Base-by-base conservation (phyloP, 495 filamentous ascomycete genomes). In the Pseudoneurospora amorphoporcata region DNA sequence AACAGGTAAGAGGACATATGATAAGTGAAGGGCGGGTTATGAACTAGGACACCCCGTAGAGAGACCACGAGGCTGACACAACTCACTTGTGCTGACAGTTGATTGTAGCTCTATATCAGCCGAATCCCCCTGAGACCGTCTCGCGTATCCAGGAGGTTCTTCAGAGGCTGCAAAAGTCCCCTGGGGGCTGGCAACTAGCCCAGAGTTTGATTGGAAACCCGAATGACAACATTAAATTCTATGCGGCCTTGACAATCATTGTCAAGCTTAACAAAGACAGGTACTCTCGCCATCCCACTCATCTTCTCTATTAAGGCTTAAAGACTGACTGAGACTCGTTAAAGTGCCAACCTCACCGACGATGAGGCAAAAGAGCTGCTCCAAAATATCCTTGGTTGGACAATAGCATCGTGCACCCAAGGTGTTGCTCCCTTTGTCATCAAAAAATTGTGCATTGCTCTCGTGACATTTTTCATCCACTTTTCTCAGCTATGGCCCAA, bases 161-260 rank as follows among this genome's bases (percentile, higher is more conserved):
- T 7, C 91, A 93, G 71, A 81, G 83, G 41, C 83, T 97, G 4
- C 94, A 98, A 76, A 88, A 88, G 75, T 91, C 92, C 7, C 84
- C 89, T 0, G 84, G 92, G 76, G 95, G 94, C 69, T 98, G 94
- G 95, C 86, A 91, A 71, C 84, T 98, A 17, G 94, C 93, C 9
- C 88, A 94, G 76, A 86, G 86, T 19, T 85, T 98, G 14, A 82
- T 97, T 23, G 77, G 82, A 39, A 88, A 86, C 73, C 82, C 86
- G 3, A 88, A 90, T 75, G 86, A 90, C 39, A 88, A 94, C 69
- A 88, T 94, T 76, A 89, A 91, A 47, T 99, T 98, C 83, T 97
- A 94, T 79, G 95, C 92, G n/a, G 95, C 95, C 39, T 85, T 97
- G 73, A 98, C 94, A 0, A 93, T 97, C 76, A 95, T 91, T 17